Conservation (phyloP, 2,329 filamentous ascomycete genomes). For the Cercospora zeae-maydis region DNA sequence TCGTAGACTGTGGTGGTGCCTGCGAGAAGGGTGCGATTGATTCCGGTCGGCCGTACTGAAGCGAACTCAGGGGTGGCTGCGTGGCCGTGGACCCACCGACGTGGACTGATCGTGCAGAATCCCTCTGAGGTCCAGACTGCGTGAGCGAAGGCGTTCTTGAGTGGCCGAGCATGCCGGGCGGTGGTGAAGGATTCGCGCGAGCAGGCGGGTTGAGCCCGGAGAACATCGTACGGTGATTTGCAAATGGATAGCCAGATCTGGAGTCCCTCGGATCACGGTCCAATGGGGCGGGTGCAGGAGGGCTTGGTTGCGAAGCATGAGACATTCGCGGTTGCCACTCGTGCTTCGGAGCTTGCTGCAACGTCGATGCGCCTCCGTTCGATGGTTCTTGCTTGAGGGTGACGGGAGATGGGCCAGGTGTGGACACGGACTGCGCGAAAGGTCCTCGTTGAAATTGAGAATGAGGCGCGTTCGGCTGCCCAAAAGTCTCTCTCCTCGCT, state of each 20-base stretch:
- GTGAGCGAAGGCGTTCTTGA: constrained; percentile 36
- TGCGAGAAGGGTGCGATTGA: constrained; percentile 27
- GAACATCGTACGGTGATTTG: constrained; percentile 30
- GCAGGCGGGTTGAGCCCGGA: constrained; percentile 30
- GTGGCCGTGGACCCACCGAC: constrained; percentile 20
- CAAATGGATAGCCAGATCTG: constrained; percentile 28
- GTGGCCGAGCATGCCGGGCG: constrained; percentile 33
- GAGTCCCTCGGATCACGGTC: constrained; percentile 29
- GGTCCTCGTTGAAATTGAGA: constrained; percentile 26
- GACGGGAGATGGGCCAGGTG: constrained; percentile 21
- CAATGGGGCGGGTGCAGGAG: constrained; percentile 26
- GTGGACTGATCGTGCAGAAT: constrained; percentile 22
- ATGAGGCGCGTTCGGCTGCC: constrained; percentile 29
- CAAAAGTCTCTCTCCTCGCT: constrained; percentile 29
- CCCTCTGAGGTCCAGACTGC: constrained; percentile 21
- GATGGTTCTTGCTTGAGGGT: constrained; percentile 30
- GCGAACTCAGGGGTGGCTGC: constrained; percentile 30
- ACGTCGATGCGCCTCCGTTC: constrained; percentile 15
- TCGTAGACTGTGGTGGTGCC: constrained; percentile 27
- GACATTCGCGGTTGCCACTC: constrained; percentile 28
- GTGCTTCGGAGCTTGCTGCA: constrained; percentile 25
- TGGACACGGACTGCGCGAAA: constrained; percentile 25
- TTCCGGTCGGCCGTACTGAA: constrained; percentile 29
- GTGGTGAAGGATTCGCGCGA: constrained; percentile 36
- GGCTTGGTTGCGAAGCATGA: constrained; percentile 22